phyloP scores from a whole-genome alignment of 768 basidiomycete genomes.

The Podaxis sp. region DNA sequence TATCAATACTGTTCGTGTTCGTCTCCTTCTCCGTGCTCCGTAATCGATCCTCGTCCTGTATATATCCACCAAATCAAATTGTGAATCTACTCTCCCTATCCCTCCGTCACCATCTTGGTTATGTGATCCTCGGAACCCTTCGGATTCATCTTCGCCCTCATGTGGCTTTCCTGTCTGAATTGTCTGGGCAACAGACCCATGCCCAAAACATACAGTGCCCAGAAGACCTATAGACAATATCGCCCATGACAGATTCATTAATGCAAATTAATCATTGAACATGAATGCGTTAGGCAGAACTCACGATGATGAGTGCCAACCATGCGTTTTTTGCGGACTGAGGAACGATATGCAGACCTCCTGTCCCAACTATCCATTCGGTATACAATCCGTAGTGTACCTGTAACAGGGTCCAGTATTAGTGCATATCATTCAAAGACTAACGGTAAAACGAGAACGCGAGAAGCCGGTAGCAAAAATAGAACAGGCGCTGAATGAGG shows the following conservation, averaged over 20 bases:
- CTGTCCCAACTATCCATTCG: conserved; percentile 39
- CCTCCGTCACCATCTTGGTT: neutral
- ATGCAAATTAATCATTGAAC: conserved; percentile 3
- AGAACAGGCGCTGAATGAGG: neutral
- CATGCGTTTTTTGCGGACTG: conserved; percentile 43
- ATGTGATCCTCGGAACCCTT: conserved; percentile 20
- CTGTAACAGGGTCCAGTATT: conserved; percentile 24
- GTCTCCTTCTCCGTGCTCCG: neutral
- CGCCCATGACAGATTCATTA: conserved; percentile 12
- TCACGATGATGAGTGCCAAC: conserved; percentile 44
- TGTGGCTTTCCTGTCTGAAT: conserved; percentile 36
- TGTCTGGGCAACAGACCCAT: conserved; percentile 46
- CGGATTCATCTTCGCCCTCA: conserved; percentile 16
- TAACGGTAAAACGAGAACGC: neutral
- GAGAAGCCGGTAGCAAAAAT: conserved; percentile 1
- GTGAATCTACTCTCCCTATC: neutral
- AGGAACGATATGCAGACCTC: conserved; percentile 36
- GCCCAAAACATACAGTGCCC: conserved; percentile 43
- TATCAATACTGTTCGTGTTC: conserved; percentile 15
- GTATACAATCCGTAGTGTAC: conserved; percentile 50
- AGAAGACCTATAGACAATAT: conserved; percentile 39
- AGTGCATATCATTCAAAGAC: neutral
- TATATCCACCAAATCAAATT: conserved; percentile 6
- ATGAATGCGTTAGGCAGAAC: conserved; percentile 17
- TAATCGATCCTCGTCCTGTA: conserved; percentile 4